Evolutionary conservation across 306 rosid genomes (phyloP).

Genomic region (Begonia peltatifolia): DNA sequence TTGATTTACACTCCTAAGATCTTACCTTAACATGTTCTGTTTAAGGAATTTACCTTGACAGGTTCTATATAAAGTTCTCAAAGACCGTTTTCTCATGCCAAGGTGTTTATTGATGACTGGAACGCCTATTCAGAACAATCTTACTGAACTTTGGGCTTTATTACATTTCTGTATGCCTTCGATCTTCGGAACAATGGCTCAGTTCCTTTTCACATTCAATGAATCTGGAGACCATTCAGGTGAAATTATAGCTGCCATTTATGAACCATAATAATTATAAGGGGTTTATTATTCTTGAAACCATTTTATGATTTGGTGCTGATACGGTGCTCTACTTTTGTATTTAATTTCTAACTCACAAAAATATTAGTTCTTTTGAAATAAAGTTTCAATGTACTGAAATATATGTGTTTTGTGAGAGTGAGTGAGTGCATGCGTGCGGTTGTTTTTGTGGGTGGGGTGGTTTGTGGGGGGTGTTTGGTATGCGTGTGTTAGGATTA

Average conservation of each 20-base stretch:
- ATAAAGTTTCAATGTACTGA: too few species aligned
- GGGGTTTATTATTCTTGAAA: too few species aligned
- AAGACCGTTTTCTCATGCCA: constrained; percentile 65
- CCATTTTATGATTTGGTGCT: too few species aligned
- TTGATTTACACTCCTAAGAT: background rate
- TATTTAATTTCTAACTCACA: too few species aligned
- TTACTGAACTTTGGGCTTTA: constrained; percentile 87
- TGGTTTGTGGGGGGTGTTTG: too few species aligned
- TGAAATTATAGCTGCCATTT: constrained; percentile 8
- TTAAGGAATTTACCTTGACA: constrained; percentile 11
- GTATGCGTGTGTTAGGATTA: too few species aligned
- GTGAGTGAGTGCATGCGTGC: too few species aligned
- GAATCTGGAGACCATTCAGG: constrained; percentile 61
- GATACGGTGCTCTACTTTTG: too few species aligned
- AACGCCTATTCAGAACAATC: constrained; percentile 87
- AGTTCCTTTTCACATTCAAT: constrained; percentile 71
- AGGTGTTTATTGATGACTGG: constrained; percentile 91
- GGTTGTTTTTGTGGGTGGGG: too few species aligned
- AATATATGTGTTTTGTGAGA: too few species aligned
- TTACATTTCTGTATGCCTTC: constrained; percentile 88
- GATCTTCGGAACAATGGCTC: constrained; percentile 57
- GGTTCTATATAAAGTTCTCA: constrained; percentile 75
- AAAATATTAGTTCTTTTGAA: too few species aligned
- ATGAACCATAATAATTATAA: background rate
- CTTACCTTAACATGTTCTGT: constrained; percentile 41